Conservation (phyloP, 202 grass and related monocot genomes). For the Setaria italica region DNA sequence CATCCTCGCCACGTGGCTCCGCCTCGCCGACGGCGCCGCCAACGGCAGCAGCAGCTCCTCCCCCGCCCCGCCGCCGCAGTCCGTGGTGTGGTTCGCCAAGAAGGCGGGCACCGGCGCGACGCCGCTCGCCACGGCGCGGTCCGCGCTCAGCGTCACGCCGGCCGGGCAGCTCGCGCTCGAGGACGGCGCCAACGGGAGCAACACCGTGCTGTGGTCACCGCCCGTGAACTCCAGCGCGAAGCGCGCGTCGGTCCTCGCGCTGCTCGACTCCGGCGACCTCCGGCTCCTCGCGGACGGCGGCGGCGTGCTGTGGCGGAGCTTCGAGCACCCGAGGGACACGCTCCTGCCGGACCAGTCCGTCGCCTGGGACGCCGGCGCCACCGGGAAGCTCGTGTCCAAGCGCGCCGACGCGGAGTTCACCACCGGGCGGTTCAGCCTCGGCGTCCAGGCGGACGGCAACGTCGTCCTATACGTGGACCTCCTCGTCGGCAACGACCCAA, state of each 20-base stretch:
- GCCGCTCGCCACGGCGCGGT: neutral
- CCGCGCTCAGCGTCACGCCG: conserved; percentile 19
- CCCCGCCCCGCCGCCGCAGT: neutral
- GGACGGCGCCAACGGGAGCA: neutral
- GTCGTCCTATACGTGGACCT: conserved; percentile 52
- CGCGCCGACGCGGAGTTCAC: conserved; percentile 51
- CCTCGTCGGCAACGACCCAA: neutral
- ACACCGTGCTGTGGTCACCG: neutral
- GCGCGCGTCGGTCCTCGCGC: conserved; percentile 4
- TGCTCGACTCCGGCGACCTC: conserved; percentile 57
- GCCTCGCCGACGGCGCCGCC: neutral
- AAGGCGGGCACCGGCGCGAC: neutral
- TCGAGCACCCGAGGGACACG: conserved; percentile 54
- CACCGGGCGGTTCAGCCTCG: conserved; percentile 50
- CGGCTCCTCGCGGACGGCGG: neutral
- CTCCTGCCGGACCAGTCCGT: conserved; percentile 52
- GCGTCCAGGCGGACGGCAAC: conserved; percentile 46
- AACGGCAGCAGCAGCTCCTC: neutral
- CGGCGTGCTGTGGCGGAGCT: conserved; percentile 52
- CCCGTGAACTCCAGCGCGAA: neutral
- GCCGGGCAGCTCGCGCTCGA: conserved; percentile 28
- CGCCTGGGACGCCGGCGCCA: neutral
- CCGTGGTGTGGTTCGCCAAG: conserved; percentile 48
- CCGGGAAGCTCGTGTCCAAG: conserved; percentile 40
- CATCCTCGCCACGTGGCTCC: conserved; percentile 50